Percentiles rank a stretch among this genome's conserved stretches.
Evolutionary conservation across 192 early-diverging fungal species (phyloP).

Genomic region (Obelidium mucronatum): DNA sequence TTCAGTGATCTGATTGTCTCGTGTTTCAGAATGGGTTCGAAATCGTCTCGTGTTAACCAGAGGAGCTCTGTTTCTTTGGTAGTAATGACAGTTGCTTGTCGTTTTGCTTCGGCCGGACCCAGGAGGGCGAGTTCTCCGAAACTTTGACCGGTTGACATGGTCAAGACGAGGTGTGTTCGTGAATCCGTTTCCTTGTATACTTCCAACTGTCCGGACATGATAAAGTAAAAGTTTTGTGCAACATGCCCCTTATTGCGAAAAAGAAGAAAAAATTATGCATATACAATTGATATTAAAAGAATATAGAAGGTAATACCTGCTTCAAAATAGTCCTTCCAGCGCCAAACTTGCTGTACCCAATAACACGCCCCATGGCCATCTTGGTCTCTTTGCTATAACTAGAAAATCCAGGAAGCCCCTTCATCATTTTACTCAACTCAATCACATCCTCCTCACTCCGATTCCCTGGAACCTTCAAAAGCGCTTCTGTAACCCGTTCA

Average conservation of each 20-base stretch:
- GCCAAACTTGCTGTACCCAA: neutral
- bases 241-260: neutral
- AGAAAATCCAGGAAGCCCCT: neutral
- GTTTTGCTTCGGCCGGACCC: neutral
- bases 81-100: neutral
- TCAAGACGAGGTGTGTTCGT: neutral
- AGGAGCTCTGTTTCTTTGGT: constrained; percentile 12
- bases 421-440: neutral
- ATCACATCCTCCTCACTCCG: neutral
- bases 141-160: neutral
- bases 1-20: neutral
- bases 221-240: constrained; percentile 4
- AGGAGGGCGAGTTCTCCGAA: constrained; percentile 12
- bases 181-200: neutral
- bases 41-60: constrained; percentile 11
- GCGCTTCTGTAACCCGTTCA: neutral
- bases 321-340: neutral
- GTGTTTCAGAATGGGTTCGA: neutral
- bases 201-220: neutral
- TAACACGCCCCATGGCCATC: neutral
- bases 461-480: neutral
- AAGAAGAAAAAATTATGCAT: neutral
- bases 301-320: neutral
- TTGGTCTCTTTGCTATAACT: neutral
- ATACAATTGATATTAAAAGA: neutral